phyloP scores from a whole-genome alignment of 331 rosid species.

The Acacia pycnantha region DNA sequence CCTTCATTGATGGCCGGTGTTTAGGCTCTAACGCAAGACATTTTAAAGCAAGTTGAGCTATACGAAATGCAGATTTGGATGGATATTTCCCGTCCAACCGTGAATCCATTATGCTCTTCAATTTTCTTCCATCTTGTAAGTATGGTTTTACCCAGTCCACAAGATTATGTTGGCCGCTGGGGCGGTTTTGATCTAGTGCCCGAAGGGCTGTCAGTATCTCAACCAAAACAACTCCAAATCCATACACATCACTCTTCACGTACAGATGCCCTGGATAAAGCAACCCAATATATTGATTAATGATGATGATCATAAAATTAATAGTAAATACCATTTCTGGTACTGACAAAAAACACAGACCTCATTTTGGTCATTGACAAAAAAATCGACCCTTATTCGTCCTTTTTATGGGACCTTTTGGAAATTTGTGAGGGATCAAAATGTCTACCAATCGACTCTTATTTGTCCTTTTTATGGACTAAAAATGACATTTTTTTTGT shows the following conservation, averaged over 20 bases:
- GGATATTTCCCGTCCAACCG: conserved; percentile 73
- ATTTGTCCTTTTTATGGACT: no score
- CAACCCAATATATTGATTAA: background rate
- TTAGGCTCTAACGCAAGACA: conserved; percentile 84
- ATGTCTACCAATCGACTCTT: no score
- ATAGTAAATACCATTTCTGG: no score
- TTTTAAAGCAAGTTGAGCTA: conserved; percentile 68
- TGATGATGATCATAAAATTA: background rate
- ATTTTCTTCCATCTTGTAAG: conserved; percentile 62
- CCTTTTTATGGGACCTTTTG: no score
- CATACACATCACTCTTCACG: conserved; percentile 60
- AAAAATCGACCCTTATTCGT: no score
- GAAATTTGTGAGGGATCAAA: no score
- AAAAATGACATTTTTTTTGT: no score
- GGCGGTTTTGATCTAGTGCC: conserved; percentile 73
- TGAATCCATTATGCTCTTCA: conserved; percentile 74
- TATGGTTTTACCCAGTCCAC: conserved; percentile 82
- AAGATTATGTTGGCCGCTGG: conserved; percentile 61
- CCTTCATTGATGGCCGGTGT: conserved; percentile 81
- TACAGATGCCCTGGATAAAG: background rate
- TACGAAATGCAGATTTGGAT: conserved; percentile 69
- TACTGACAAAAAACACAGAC: no score
- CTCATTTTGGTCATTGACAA: no score
- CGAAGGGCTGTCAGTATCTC: conserved; percentile 77
- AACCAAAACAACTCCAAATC: conserved; percentile 86